Evolutionary conservation across 202 grass and related monocot genomes (phyloP).

Genomic region (Saccharum hybrid): DNA sequence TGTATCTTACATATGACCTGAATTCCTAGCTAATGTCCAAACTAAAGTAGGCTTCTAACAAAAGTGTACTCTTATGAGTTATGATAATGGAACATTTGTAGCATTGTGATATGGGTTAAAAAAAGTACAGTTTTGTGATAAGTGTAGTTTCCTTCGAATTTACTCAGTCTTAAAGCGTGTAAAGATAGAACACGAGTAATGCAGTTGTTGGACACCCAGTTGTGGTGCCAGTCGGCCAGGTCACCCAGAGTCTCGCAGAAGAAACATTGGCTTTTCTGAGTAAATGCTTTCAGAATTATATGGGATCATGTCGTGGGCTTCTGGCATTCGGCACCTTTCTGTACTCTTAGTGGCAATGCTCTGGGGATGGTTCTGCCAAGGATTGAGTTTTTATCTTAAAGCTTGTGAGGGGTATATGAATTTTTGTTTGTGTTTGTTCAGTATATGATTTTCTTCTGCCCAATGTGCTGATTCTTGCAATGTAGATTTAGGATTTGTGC

Average conservation of each 20-base stretch:
- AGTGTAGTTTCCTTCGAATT: no score
- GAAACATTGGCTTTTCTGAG: neutral
- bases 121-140: no score
- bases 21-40: neutral
- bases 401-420: neutral
- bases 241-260: neutral
- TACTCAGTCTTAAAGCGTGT: neutral
- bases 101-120: neutral
- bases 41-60: neutral
- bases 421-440: neutral
- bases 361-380: neutral
- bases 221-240: neutral
- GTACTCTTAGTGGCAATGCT: neutral
- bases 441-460: neutral
- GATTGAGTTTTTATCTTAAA: neutral
- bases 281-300: neutral
- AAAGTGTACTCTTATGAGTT: neutral
- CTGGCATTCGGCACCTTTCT: neutral
- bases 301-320: neutral
- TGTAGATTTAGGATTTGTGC: neutral
- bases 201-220: neutral
- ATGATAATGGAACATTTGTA: neutral
- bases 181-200: neutral
- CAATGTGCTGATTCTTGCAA: neutral
- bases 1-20: no score